A percentile compares a stretch with the other conserved stretches of the same genome.
These are phyloP conservation scores for Heliamphora exappendiculata DNA, from an alignment of 148 eudicot genomes.

Conservation along the genomic window DNA sequence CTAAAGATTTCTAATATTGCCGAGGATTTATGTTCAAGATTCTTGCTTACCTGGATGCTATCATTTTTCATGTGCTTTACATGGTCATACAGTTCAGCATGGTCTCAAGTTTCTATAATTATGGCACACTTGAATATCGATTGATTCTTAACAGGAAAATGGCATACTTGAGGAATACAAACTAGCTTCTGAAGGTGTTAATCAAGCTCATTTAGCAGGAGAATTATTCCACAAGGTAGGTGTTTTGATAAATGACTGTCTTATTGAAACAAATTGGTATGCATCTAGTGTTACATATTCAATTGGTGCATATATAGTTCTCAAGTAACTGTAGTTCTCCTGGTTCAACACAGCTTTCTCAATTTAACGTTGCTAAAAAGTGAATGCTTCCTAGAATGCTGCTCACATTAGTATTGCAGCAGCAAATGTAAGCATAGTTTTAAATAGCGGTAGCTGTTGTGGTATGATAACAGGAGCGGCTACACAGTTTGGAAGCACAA, in stretches of 20 bases:
- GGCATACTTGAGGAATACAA: slow-evolving; percentile 70
- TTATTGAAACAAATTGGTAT: background rate
- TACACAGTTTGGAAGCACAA: no score
- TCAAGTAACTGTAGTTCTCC: background rate
- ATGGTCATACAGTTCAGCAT: background rate
- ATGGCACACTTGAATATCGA: background rate
- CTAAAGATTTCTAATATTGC: background rate
- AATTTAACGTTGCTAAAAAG: background rate
- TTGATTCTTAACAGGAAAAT: slow-evolving; percentile 57
- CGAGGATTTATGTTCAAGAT: background rate
- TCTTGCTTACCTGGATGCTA: background rate
- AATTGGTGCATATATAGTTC: background rate
- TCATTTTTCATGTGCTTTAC: background rate
- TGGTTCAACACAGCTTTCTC: background rate
- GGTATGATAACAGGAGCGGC: no score
- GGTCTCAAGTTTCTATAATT: background rate
- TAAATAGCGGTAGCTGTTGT: no score
- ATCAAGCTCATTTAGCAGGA: slow-evolving; percentile 73
- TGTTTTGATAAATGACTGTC: background rate
- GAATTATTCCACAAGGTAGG: slow-evolving; percentile 61
- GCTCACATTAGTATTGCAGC: background rate
- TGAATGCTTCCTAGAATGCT: background rate
- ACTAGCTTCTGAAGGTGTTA: slow-evolving; percentile 66
- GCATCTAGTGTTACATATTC: background rate
- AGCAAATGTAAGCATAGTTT: no score